Evolutionary conservation across 805 yeast species (phyloP), one percentile per base, ranked within the genome.

Genomic region (Sugiyamaella boreocaroliniensis): DNA sequence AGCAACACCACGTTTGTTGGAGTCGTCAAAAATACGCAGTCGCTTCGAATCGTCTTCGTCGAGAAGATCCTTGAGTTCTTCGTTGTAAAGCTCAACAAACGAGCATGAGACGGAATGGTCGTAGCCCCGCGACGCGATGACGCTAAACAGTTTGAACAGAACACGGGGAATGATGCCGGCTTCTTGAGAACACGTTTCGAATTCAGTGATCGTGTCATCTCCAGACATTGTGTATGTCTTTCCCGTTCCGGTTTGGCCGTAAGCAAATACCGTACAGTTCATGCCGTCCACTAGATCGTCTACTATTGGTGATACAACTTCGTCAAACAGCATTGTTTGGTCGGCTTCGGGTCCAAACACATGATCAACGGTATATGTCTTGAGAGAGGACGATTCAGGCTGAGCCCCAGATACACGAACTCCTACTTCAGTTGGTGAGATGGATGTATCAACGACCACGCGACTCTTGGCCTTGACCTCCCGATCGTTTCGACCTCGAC

Each of bases 231-330:
- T 71, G 50, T 60, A 63, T 4, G 96, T 88, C 62, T 88, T 89
- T 22, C 96, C 96, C 0, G 95, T 86, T 1, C 96, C 93, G 0
- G 96, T 89, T 76, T 88, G 95, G 4, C 97, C 97, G 68, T 89
- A 89, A 0, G 93, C 95, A 58, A 89, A 74, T 29, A 88, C 76
- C 0, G 96, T 85, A 58, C 89, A 88, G 64, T 87, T 88, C 64
- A 83, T 85, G 18, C 92, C 95, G 49, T 76, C 71, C 53, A 89
- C 69, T 54, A 89, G 77, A 56, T 90, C 96, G 22, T 76, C 74
- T 47, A 84, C 75, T 50, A 82, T 67, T 11, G 83, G 83, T 32
- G 76, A 70, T 0, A 90, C 95, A 16, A 84, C 83, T 22, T 78
- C 78, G 19, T 82, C 79, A 60, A 83, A 89, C 1, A 89, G 66